Percentiles rank a stretch among this genome's conserved stretches.
Conservation (phyloP, 164 flowering plant genomes). For the Liquidambar formosana region DNA sequence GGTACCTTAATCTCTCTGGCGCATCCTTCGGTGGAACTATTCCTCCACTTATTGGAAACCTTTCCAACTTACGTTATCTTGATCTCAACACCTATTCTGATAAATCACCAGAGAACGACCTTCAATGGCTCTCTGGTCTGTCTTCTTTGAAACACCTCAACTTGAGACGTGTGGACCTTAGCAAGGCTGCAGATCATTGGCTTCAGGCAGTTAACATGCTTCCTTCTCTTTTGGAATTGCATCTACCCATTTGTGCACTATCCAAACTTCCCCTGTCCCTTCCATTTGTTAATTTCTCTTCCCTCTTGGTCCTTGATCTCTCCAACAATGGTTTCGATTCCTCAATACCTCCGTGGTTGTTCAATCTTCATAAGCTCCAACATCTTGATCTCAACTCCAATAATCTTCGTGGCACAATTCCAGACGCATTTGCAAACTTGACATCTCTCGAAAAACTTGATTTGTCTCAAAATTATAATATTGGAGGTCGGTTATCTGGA, state of each 20-base stretch:
- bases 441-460: conserved; percentile 7
- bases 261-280: background rate
- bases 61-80: background rate
- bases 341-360: conserved; percentile 9
- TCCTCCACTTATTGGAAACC: conserved; percentile 5
- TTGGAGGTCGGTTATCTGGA: background rate
- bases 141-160: conserved; percentile 16
- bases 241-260: conserved; percentile 5
- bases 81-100: background rate
- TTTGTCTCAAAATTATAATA: background rate
- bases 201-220: conserved; percentile 4
- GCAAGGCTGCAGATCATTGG: background rate
- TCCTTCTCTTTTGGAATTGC: conserved; percentile 7
- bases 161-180: conserved; percentile 1
- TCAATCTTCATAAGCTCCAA: background rate
- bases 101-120: background rate
- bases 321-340: background rate
- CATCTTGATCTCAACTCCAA: conserved; percentile 4
- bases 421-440: conserved; percentile 7
- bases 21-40: conserved; percentile 1
- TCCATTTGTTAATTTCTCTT: conserved; percentile 9
- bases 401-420: conserved; percentile 6
- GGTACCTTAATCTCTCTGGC: conserved; percentile 1
- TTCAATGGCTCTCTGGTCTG: conserved; percentile 11
- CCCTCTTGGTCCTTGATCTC: conserved; percentile 11